Evolutionary conservation across 2,329 filamentous ascomycete species (phyloP).

Genomic region (Ophiostoma tasmaniense): DNA sequence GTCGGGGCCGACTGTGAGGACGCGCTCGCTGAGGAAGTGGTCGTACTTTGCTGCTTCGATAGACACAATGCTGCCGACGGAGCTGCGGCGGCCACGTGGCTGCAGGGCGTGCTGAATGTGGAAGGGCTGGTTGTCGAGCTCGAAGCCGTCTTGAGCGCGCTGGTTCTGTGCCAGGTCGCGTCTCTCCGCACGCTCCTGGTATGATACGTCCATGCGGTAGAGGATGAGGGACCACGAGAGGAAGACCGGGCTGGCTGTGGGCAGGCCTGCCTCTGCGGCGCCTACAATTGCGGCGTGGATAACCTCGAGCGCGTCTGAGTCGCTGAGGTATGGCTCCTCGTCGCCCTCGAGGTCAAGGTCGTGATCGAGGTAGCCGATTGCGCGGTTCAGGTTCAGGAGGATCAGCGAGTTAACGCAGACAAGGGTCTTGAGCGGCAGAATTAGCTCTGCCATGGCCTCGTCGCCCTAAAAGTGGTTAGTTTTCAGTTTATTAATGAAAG

Average conservation of each 20-base stretch:
- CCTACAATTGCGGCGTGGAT: slow-evolving; percentile 64
- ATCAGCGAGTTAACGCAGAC: slow-evolving; percentile 62
- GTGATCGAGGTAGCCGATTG: slow-evolving; percentile 49
- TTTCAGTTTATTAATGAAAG: background rate
- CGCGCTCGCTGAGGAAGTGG: slow-evolving; percentile 44
- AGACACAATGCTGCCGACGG: slow-evolving; percentile 53
- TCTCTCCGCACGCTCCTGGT: slow-evolving; percentile 52
- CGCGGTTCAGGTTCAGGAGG: slow-evolving; percentile 57
- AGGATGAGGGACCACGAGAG: slow-evolving; percentile 77
- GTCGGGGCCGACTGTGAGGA: slow-evolving; percentile 29
- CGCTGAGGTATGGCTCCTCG: slow-evolving; percentile 56
- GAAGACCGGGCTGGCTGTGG: slow-evolving; percentile 61
- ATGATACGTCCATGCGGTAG: slow-evolving; percentile 57
- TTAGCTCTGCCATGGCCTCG: slow-evolving; percentile 40
- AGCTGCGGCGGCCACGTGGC: slow-evolving; percentile 44
- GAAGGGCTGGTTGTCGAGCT: slow-evolving; percentile 35
- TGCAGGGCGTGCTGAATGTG: slow-evolving; percentile 16
- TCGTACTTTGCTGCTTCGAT: slow-evolving; percentile 54
- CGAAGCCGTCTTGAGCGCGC: slow-evolving; percentile 48
- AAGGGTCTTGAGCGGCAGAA: slow-evolving; percentile 59
- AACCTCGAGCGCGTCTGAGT: slow-evolving; percentile 59
- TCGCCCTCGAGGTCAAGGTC: slow-evolving; percentile 36
- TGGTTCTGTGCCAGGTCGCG: slow-evolving; percentile 51
- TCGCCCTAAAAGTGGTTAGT: slow-evolving; percentile 25
- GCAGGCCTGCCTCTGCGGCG: slow-evolving; percentile 47